Conservation (phyloP, 106 monocot species). For the Hemerocallis citrina region DNA sequence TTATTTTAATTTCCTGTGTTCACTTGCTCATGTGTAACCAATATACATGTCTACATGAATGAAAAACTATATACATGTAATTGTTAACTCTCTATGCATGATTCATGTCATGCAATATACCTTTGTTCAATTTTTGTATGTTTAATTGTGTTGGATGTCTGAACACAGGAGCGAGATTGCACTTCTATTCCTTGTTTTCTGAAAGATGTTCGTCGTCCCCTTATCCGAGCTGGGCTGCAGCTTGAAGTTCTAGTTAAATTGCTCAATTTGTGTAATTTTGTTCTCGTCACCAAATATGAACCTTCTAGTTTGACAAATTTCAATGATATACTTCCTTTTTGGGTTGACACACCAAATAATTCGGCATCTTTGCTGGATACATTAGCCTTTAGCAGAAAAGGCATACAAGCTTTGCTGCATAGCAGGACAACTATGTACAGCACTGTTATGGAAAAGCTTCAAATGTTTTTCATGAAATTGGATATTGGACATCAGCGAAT, state of each 20-base stretch:
- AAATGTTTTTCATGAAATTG: conserved; percentile 34
- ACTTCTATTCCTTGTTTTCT: conserved; percentile 78
- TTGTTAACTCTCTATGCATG: background rate
- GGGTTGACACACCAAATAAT: conserved; percentile 31
- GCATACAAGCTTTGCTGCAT: conserved; percentile 31
- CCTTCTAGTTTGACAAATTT: conserved; percentile 23
- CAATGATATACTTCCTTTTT: conserved; percentile 65
- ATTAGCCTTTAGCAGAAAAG: conserved; percentile 40
- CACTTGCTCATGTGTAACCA: background rate
- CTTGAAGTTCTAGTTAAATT: conserved; percentile 83
- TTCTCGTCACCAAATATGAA: conserved; percentile 9
- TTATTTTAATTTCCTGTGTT: too few species aligned
- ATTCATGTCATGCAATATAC: background rate
- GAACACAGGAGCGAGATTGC: conserved; percentile 38
- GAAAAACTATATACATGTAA: background rate
- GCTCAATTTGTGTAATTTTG: conserved; percentile 38
- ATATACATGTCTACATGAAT: background rate
- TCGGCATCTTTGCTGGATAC: conserved; percentile 26
- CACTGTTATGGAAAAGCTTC: conserved; percentile 39
- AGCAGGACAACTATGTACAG: conserved; percentile 55
- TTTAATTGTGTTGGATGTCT: background rate
- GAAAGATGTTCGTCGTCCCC: conserved; percentile 37
- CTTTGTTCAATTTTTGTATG: background rate
- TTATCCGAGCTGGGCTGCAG: conserved; percentile 80
- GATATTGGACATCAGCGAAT: conserved; percentile 25